These are phyloP conservation scores for Arabis alpina DNA, from an alignment of 345 rosid genomes.

Conservation along the genomic window DNA sequence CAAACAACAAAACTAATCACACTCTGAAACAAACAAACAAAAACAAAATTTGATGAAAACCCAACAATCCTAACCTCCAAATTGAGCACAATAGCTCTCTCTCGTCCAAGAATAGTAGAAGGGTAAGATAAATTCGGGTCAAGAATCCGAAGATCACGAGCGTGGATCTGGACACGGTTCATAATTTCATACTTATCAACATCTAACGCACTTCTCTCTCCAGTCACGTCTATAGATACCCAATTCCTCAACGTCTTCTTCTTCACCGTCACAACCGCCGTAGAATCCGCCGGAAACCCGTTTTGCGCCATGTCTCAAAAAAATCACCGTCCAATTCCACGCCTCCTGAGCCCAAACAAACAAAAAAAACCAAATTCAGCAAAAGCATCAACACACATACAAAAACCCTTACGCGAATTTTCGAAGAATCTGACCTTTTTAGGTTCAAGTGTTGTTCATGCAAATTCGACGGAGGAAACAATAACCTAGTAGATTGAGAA, in stretches of 20 bases:
- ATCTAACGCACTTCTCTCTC: constrained; percentile 58
- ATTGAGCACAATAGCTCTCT: constrained; percentile 89
- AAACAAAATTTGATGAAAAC: background rate
- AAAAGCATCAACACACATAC: background rate
- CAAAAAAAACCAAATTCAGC: background rate
- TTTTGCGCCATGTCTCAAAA: constrained; percentile 60
- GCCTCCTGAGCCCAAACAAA: constrained; percentile 7
- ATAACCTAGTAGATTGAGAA: constrained; percentile 4
- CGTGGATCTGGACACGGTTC: constrained; percentile 97
- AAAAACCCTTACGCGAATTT: no score
- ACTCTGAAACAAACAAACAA: background rate
- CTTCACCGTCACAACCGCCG: constrained; percentile 59
- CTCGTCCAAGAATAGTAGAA: constrained; percentile 98
- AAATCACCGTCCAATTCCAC: constrained; percentile 38
- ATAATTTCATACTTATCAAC: constrained; percentile 86
- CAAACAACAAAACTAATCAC: constrained; percentile 1
- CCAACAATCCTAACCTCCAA: constrained; percentile 60
- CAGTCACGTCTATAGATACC: constrained; percentile 60
- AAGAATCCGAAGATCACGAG: constrained; percentile 94
- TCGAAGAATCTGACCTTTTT: background rate
- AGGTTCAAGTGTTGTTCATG: constrained; percentile 40
- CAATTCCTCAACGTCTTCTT: constrained; percentile 85
- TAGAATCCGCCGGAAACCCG: constrained; percentile 66
- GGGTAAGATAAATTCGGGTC: constrained; percentile 94
- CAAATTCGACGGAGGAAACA: constrained; percentile 34